Conservation (phyloP, 2,329 filamentous ascomycete genomes). For the Ophiocordyceps robertsii region DNA sequence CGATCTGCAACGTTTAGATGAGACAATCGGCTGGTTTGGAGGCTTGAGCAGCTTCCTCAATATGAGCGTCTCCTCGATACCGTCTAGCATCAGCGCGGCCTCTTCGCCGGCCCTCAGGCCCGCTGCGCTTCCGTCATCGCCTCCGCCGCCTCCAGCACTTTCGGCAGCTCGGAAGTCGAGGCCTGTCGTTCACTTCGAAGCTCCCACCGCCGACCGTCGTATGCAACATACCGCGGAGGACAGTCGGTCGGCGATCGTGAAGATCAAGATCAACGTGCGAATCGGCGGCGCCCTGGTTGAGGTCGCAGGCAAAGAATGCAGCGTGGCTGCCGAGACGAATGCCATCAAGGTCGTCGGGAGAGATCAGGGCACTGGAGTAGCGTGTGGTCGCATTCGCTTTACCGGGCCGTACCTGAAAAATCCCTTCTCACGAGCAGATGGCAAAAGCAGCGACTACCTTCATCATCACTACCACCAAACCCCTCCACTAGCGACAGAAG, state of each 20-base stretch:
- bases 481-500: conserved; percentile 47
- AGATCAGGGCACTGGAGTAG: conserved; percentile 56
- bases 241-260: conserved; percentile 22
- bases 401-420: conserved; percentile 53
- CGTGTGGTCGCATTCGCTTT: conserved; percentile 62
- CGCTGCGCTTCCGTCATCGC: background rate
- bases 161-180: conserved; percentile 26
- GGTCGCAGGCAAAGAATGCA: conserved; percentile 66
- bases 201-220: conserved; percentile 25
- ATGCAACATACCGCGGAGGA: conserved; percentile 21
- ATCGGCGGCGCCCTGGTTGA: conserved; percentile 66
- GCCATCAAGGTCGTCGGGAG: conserved; percentile 72
- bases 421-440: conserved; percentile 25
- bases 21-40: conserved; percentile 78
- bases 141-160: conserved; percentile 13
- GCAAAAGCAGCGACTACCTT: no score
- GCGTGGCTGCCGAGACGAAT: conserved; percentile 60
- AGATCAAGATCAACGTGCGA: conserved; percentile 61
- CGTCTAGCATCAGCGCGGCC: conserved; percentile 28
- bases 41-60: conserved; percentile 86
- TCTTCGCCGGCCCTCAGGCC: no score
- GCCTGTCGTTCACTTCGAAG: conserved; percentile 42
- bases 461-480: background rate
- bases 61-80: conserved; percentile 75
- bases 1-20: conserved; percentile 70